These are phyloP conservation scores for Apiotrichum sp. DNA, from an alignment of 1,284 basidiomycete genomes.

Conservation along the genomic window DNA sequence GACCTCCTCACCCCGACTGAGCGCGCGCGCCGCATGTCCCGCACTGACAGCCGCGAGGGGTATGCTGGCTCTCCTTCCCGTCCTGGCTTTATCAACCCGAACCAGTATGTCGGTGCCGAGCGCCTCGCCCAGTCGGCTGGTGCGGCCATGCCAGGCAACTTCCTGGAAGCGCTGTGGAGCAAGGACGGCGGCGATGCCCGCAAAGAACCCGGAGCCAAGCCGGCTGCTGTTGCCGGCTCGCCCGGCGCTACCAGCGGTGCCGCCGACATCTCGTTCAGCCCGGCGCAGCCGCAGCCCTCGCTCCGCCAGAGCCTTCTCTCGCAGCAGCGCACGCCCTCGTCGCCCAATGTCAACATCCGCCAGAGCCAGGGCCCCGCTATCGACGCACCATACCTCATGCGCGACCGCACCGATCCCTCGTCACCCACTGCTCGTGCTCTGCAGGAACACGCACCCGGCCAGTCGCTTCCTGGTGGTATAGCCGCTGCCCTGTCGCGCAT, in stretches of 20 bases:
- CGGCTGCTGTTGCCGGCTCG: neutral
- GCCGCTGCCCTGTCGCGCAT: conserved; percentile 44
- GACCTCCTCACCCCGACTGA: conserved; percentile 82
- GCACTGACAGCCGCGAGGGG: conserved; percentile 46
- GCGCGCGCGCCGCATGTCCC: conserved; percentile 65
- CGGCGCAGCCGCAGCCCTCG: conserved; percentile 19
- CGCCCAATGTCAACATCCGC: conserved; percentile 10
- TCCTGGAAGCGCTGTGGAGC: conserved; percentile 42
- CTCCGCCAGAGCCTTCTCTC: conserved; percentile 31
- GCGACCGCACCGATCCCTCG: conserved; percentile 28
- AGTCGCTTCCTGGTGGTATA: conserved; percentile 43
- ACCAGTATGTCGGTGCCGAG: conserved; percentile 22
- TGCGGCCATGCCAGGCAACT: conserved; percentile 37
- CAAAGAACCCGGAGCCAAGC: conserved; percentile 6
- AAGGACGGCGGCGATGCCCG: conserved; percentile 41
- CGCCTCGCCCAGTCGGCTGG: conserved; percentile 44
- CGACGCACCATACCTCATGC: conserved; percentile 27
- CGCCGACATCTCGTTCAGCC: conserved; percentile 29
- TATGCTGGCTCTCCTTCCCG: conserved; percentile 25
- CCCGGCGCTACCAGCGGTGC: neutral
- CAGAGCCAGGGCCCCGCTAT: conserved; percentile 13
- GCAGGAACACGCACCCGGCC: conserved; percentile 45
- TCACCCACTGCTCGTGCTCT: conserved; percentile 36
- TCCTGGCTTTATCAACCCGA: conserved; percentile 20
- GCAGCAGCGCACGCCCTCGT: conserved; percentile 22